Evolutionary conservation across 805 yeast genomes (phyloP).

Genomic region (Torulaspora gathmanii): DNA sequence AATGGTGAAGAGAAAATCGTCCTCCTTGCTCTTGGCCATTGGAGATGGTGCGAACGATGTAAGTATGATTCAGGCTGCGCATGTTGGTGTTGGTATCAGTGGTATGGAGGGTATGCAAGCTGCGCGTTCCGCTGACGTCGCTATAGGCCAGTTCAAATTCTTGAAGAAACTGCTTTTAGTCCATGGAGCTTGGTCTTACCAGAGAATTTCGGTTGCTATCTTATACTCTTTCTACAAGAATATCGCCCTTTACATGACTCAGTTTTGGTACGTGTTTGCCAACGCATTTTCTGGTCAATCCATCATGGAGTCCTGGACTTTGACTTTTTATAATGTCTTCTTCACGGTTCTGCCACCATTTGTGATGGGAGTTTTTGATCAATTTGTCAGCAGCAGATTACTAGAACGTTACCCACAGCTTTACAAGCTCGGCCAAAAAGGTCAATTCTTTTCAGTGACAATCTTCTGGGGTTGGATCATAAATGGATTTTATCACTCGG

Average conservation of each 20-base stretch:
- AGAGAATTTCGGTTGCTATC: slow-evolving; percentile 87
- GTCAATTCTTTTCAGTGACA: slow-evolving; percentile 81
- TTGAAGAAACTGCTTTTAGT: slow-evolving; percentile 78
- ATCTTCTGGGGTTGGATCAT: slow-evolving; percentile 97
- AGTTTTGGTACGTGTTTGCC: slow-evolving; percentile 93
- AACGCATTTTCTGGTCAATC: slow-evolving; percentile 95
- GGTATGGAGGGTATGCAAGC: slow-evolving; percentile 99
- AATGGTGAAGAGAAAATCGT: slow-evolving; percentile 78
- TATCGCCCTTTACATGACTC: slow-evolving; percentile 93
- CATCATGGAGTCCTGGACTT: slow-evolving; percentile 95
- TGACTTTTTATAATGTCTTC: slow-evolving; percentile 90
- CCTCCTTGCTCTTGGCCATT: slow-evolving; percentile 74
- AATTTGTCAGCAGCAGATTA: slow-evolving; percentile 85
- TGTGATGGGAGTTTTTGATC: slow-evolving; percentile 94
- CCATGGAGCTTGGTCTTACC: slow-evolving; percentile 98
- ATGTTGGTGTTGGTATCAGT: slow-evolving; percentile 97
- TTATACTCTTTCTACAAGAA: slow-evolving; percentile 94
- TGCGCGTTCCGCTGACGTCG: slow-evolving; percentile 94
- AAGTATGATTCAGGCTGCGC: slow-evolving; percentile 98
- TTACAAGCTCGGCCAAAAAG: slow-evolving; percentile 83
- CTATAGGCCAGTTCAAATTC: slow-evolving; percentile 92
- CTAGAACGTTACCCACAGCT: slow-evolving; percentile 89
- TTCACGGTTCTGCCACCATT: slow-evolving; percentile 95
- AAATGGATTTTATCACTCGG: slow-evolving; percentile 93
- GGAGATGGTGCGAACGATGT: slow-evolving; percentile 99